Evolutionary conservation across 1,284 basidiomycete species (phyloP), one percentile per base, ranked within the genome.

Genomic region (Phaffia rhodozyma): DNA sequence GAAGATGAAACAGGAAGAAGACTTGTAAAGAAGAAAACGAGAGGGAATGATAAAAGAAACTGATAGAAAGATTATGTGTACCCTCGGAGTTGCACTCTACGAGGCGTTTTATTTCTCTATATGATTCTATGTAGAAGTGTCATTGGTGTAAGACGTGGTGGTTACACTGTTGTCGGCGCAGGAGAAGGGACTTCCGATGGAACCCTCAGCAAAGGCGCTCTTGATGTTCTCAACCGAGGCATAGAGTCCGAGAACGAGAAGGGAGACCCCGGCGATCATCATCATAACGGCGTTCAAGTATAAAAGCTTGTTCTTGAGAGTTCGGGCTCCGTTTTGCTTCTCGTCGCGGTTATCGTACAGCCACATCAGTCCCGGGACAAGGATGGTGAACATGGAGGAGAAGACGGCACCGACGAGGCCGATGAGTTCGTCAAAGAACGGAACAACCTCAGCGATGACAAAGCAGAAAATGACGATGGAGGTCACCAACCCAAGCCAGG

Each of bases 401-500:
- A 73, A 71, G 30, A 72, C 58, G 48, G 72, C 71, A 16, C 72
- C 73, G 55, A 72, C 68, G 43, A 73, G 67, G 2, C 38, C 67
- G 62, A 72, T 70, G 50, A 72, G 67, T 56, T 68, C 67, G 53
- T 68, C 67, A 38, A 71, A 70, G 18, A 71, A 68, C 53, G 70
- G 70, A 59, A 74, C 79, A 2, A 80, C 77, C 34, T 81, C 76
- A n/a, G 82, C 82, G 34, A 85, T 73, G 27, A 85, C 72, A 71
- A 81, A 83, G 0, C 81, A 79, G 52, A 82, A 68, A 1, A 77
- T 72, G 18, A 80, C 77, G 29, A 78, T 73, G 21, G 71, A 66
- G 60, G 81, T 73, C 66, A 80, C 80, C 27, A 82, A 75, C 6
- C 71, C 66, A 51, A 77, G 73, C 84, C 84, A 86, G 2, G 78